phyloP scores from a whole-genome alignment of 768 basidiomycete genomes.

The Lepiota subincarnata region DNA sequence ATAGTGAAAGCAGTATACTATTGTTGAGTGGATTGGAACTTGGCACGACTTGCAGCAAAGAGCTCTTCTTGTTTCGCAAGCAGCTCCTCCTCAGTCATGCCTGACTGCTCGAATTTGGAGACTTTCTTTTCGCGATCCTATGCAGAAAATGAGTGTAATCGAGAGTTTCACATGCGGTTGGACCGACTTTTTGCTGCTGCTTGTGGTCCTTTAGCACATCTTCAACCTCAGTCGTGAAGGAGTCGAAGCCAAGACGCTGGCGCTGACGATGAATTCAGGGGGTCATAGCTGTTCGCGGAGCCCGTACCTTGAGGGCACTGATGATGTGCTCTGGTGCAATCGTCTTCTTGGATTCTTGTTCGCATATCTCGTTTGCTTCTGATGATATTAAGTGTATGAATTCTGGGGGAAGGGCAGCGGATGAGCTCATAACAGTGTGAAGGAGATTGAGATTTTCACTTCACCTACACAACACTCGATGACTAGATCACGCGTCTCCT shows the following conservation, averaged over 20 bases:
- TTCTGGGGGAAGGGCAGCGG: constrained; percentile 48
- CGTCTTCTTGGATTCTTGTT: constrained; percentile 97
- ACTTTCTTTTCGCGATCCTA: constrained; percentile 92
- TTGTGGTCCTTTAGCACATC: constrained; percentile 96
- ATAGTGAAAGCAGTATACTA: constrained; percentile 30
- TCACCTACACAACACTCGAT: constrained; percentile 99
- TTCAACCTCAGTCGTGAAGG: constrained; percentile 85
- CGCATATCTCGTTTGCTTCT: constrained; percentile 97
- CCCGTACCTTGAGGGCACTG: constrained; percentile 75
- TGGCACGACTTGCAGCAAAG: constrained; percentile 88
- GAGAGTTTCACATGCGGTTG: neutral
- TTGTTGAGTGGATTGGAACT: constrained; percentile 62
- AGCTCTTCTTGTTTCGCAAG: constrained; percentile 83
- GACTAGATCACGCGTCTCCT: constrained; percentile 95
- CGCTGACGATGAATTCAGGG: constrained; percentile 7
- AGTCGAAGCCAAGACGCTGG: constrained; percentile 89
- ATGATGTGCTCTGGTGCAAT: constrained; percentile 98
- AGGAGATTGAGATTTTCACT: constrained; percentile 19
- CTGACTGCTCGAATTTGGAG: constrained; percentile 83
- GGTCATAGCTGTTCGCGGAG: neutral
- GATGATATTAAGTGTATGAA: constrained; percentile 97
- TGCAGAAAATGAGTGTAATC: constrained; percentile 13
- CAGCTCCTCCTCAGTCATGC: constrained; percentile 88
- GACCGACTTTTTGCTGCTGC: constrained; percentile 82
- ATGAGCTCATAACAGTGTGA: constrained; percentile 3